Evolutionary conservation across 345 rosid genomes (phyloP).

Genomic region (Nasturtium officinale): DNA sequence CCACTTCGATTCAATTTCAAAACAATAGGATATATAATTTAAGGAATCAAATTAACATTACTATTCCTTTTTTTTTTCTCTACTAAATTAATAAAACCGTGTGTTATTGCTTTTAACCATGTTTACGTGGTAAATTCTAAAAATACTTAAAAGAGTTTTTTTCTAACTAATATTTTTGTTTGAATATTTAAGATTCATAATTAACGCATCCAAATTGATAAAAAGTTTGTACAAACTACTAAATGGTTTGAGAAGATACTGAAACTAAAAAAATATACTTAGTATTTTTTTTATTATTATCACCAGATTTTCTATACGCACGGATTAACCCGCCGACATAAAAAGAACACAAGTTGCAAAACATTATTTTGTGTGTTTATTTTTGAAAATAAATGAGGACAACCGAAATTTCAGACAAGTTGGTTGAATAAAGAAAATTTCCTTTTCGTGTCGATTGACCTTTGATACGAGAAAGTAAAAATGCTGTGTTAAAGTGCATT

Average conservation of each 20-base stretch:
- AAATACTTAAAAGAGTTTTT: neutral
- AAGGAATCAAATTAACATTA: neutral
- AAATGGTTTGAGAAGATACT: neutral
- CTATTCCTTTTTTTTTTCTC: neutral
- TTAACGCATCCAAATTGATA: neutral
- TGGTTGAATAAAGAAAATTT: conserved; percentile 12
- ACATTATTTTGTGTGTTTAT: neutral
- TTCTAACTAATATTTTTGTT: neutral
- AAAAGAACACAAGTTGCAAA: conserved; percentile 11
- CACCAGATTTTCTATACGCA: too few species aligned
- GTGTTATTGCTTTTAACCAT: neutral
- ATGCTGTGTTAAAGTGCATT: conserved; percentile 26
- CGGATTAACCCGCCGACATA: neutral
- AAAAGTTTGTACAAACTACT: neutral
- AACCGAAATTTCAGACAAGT: conserved; percentile 20
- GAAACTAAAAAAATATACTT: too few species aligned
- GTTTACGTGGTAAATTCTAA: neutral
- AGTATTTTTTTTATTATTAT: too few species aligned
- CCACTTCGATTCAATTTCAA: neutral
- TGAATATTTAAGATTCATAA: neutral
- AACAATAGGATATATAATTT: neutral
- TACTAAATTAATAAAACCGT: neutral
- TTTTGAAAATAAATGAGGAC: neutral
- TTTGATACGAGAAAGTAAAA: neutral
- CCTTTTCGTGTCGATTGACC: conserved; percentile 26